A percentile compares a stretch with the other conserved stretches of the same genome.
phyloP scores from a whole-genome alignment of 2,329 filamentous ascomycete species.

The Trichoderma citrinoviride region DNA sequence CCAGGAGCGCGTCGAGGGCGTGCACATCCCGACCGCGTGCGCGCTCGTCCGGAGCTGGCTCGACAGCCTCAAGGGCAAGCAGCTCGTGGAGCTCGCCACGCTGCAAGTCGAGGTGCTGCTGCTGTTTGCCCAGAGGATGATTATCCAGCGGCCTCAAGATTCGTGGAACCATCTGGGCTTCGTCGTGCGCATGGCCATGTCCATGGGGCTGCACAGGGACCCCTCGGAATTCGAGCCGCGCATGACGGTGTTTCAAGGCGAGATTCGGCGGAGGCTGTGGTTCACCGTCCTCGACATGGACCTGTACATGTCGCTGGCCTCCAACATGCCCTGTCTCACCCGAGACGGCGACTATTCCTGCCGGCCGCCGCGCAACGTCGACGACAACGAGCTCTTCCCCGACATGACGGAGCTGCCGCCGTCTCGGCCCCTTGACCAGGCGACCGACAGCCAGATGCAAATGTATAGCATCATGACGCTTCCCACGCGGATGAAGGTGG shows the following conservation, averaged over 20 bases:
- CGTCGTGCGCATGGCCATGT: constrained; percentile 57
- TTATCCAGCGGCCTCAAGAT: constrained; percentile 50
- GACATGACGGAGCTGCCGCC: constrained; percentile 50
- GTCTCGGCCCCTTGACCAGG: constrained; percentile 49
- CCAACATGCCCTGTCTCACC: constrained; percentile 51
- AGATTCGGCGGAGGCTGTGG: constrained; percentile 55
- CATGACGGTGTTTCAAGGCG: constrained; percentile 51
- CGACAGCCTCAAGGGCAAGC: constrained; percentile 51
- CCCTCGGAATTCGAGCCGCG: constrained; percentile 52
- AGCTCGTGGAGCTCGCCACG: constrained; percentile 51
- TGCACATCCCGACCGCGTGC: constrained; percentile 57
- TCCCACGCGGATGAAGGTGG: constrained; percentile 48
- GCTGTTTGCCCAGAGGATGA: constrained; percentile 52
- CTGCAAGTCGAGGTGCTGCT: constrained; percentile 55
- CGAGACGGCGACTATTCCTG: constrained; percentile 55
- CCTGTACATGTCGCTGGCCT: constrained; percentile 52
- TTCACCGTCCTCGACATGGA: constrained; percentile 57
- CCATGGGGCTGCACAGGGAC: constrained; percentile 57
- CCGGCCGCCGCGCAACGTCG: constrained; percentile 51
- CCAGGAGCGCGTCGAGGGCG: constrained; percentile 49
- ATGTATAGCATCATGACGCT: constrained; percentile 53
- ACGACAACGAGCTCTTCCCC: constrained; percentile 49
- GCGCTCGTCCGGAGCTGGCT: constrained; percentile 55
- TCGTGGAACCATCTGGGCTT: constrained; percentile 55
- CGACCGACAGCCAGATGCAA: constrained; percentile 54